Evolutionary conservation across 306 rosid species (phyloP).

Genomic region (Rosa chinensis): DNA sequence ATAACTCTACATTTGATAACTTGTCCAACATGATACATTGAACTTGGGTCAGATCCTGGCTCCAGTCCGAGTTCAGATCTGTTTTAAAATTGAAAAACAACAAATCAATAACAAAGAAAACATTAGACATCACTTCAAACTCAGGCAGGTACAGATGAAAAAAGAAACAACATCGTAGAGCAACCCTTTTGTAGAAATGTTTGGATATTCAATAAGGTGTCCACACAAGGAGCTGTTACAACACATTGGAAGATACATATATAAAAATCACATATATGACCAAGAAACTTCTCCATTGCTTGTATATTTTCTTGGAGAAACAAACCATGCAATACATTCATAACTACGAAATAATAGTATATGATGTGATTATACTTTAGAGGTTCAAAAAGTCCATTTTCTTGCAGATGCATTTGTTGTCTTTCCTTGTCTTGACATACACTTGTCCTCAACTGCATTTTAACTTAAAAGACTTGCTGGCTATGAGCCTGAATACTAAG

Average conservation of each 20-base stretch:
- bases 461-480: not conserved
- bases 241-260: not conserved
- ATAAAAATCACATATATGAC: not conserved
- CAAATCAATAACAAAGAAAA: constrained; percentile 21
- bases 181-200: not conserved
- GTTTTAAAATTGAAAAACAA: constrained; percentile 35
- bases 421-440: not conserved
- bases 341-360: not conserved
- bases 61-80: constrained; percentile 92
- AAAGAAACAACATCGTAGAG: not conserved
- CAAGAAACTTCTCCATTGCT: not conserved
- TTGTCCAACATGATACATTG: constrained; percentile 79
- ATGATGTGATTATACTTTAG: not conserved
- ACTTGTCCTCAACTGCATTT: not conserved
- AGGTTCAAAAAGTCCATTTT: not conserved
- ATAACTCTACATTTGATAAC: constrained; percentile 82
- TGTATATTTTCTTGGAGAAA: not conserved
- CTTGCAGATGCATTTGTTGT: not conserved
- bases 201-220: not conserved
- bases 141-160: not conserved
- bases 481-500: not conserved
- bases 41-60: constrained; percentile 72
- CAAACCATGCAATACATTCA: not conserved
- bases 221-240: not conserved
- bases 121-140: not conserved